A percentile compares a stretch with the other conserved stretches of the same genome.
Conservation (phyloP, 2,329 filamentous ascomycete genomes). For the Aspergillus pseudoviridinutans region DNA sequence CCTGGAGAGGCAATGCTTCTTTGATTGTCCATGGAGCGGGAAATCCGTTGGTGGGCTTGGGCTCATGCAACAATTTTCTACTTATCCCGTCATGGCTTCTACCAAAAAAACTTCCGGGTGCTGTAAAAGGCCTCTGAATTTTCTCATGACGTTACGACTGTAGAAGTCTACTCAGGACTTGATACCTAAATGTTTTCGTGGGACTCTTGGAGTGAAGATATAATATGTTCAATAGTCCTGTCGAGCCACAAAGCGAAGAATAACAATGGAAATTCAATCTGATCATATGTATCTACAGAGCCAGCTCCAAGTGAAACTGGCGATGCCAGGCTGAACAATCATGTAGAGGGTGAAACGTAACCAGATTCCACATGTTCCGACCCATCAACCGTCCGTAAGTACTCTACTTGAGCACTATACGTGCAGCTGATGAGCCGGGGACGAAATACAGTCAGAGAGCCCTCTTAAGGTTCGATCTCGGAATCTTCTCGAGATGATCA, state of each 20-base stretch:
- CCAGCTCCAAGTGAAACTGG: neutral
- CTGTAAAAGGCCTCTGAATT: neutral
- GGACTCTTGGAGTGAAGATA: neutral
- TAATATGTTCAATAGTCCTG: neutral
- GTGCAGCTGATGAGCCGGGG: slow-evolving; percentile 3
- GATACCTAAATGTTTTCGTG: neutral
- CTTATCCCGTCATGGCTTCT: neutral
- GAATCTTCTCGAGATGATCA: slow-evolving; percentile 18
- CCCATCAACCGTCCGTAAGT: slow-evolving; percentile 16
- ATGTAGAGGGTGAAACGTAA: slow-evolving; percentile 41
- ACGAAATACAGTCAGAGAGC: slow-evolving; percentile 36
- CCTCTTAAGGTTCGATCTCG: slow-evolving; percentile 26
- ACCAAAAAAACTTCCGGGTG: neutral
- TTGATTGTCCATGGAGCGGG: neutral
- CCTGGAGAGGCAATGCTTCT: neutral
- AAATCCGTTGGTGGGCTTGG: neutral
- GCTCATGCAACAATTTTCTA: neutral
- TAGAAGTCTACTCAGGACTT: neutral
- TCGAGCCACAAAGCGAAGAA: neutral
- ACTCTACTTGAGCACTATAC: slow-evolving; percentile 22
- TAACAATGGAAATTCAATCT: neutral
- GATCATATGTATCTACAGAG: neutral
- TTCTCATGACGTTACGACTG: neutral
- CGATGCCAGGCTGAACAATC: neutral
- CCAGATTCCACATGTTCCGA: slow-evolving; percentile 21